These are phyloP conservation scores for Corymbia citriodora DNA, from an alignment of 441 rosid genomes.

Conservation along the genomic window DNA sequence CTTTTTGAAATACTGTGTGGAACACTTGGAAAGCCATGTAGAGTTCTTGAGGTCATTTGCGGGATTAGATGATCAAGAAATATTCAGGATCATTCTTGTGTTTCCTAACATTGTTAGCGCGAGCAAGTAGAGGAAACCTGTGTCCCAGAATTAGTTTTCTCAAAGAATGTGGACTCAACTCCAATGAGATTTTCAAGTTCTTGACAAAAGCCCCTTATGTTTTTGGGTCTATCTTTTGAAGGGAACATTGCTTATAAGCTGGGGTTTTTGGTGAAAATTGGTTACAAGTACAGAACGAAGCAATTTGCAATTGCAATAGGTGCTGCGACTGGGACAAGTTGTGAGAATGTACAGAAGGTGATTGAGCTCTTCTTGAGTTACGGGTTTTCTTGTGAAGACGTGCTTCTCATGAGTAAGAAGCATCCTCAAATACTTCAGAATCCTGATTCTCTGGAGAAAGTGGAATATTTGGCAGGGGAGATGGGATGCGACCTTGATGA, in stretches of 20 bases:
- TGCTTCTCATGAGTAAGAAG: slow-evolving; percentile 63
- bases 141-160: slow-evolving; percentile 59
- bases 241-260: slow-evolving; percentile 48
- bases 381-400: slow-evolving; percentile 48
- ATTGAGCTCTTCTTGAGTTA: slow-evolving; percentile 54
- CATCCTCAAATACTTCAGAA: slow-evolving; percentile 71
- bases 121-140: slow-evolving; percentile 59
- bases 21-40: slow-evolving; percentile 45
- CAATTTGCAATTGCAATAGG: slow-evolving; percentile 58
- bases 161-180: slow-evolving; percentile 56
- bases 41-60: slow-evolving; percentile 56
- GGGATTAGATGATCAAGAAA: slow-evolving; percentile 44
- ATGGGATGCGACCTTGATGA: slow-evolving; percentile 72
- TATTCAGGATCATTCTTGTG: slow-evolving; percentile 56
- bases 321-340: slow-evolving; percentile 68
- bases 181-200: slow-evolving; percentile 59
- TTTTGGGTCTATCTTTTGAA: slow-evolving; percentile 50
- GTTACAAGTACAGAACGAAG: slow-evolving; percentile 47
- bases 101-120: slow-evolving; percentile 60
- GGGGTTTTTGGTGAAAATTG: slow-evolving; percentile 66
- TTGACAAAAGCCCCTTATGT: slow-evolving; percentile 61
- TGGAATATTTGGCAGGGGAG: slow-evolving; percentile 60
- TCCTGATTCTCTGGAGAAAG: slow-evolving; percentile 45
- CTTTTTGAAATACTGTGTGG: slow-evolving; percentile 48
- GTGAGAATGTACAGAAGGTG: slow-evolving; percentile 67